phyloP scores from a whole-genome alignment of 768 basidiomycete species.

The Tylopilus sp. region DNA sequence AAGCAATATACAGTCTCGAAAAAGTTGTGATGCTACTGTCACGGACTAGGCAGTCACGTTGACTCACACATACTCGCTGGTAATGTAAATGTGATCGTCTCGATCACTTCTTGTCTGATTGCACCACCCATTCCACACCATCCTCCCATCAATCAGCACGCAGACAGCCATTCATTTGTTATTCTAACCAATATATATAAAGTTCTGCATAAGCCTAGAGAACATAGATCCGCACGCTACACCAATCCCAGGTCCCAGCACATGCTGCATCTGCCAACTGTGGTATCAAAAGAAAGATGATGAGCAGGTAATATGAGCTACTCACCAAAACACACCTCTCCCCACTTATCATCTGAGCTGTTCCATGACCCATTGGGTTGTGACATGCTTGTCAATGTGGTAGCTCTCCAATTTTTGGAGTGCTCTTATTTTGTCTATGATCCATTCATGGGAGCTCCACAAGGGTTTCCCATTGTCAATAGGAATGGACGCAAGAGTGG shows the following conservation, averaged over 20 bases:
- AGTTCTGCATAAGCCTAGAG: slow-evolving; percentile 14
- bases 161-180: slow-evolving; percentile 6
- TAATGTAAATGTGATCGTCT: no score
- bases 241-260: slow-evolving; percentile 20
- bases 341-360: slow-evolving; percentile 27
- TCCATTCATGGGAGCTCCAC: slow-evolving; percentile 31
- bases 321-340: not conserved
- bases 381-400: slow-evolving; percentile 29
- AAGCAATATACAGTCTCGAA: no score
- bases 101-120: no score
- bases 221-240: slow-evolving; percentile 23
- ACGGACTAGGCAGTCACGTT: no score
- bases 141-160: not conserved
- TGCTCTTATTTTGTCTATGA: slow-evolving; percentile 30
- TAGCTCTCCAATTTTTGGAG: slow-evolving; percentile 28
- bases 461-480: slow-evolving; percentile 26
- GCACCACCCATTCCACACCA: no score
- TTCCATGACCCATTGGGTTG: slow-evolving; percentile 29
- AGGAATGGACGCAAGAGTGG: slow-evolving; percentile 26
- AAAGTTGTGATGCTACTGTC: no score
- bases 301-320: slow-evolving; percentile 5
- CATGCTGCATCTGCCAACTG: slow-evolving; percentile 14
- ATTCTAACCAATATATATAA: slow-evolving; percentile 8
- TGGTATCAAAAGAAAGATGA: slow-evolving; percentile 22
- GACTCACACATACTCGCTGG: no score